Percentiles rank a stretch among this genome's conserved stretches.
These are phyloP conservation scores for Prinsepia uniflora DNA, from an alignment of 306 rosid species.

Conservation along the genomic window DNA sequence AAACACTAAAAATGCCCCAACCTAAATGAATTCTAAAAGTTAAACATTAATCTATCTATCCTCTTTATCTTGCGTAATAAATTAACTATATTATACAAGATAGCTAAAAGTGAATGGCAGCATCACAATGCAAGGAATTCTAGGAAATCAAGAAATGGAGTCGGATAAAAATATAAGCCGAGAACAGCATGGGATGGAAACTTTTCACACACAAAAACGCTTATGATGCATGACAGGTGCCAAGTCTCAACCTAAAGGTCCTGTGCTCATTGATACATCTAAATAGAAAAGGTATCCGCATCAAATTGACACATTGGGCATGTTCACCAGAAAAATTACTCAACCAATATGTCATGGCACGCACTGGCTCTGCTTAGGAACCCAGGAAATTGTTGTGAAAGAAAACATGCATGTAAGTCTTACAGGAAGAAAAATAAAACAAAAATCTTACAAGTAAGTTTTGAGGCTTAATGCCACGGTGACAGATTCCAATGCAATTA, in stretches of 20 bases:
- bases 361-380: neutral
- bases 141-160: neutral
- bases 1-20: neutral
- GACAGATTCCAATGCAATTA: constrained; percentile 92
- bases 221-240: neutral
- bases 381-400: neutral
- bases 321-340: neutral
- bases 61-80: neutral
- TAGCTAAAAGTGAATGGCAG: neutral
- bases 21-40: neutral
- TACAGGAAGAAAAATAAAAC: neutral
- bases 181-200: neutral
- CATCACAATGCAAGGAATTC: neutral
- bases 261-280: neutral
- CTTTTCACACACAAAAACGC: neutral
- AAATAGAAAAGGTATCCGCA: neutral
- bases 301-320: neutral
- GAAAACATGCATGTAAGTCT: constrained; percentile 1
- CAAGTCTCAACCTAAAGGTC: neutral
- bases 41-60: neutral
- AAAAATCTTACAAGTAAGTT: constrained; percentile 76
- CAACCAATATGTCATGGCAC: too few species aligned
- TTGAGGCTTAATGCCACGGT: constrained; percentile 98
- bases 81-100: neutral
- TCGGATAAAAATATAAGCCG: neutral